Evolutionary conservation across 2,329 filamentous ascomycete species (phyloP), one percentile per base, ranked within the genome.

Genomic region (Elsinoe ampelina): DNA sequence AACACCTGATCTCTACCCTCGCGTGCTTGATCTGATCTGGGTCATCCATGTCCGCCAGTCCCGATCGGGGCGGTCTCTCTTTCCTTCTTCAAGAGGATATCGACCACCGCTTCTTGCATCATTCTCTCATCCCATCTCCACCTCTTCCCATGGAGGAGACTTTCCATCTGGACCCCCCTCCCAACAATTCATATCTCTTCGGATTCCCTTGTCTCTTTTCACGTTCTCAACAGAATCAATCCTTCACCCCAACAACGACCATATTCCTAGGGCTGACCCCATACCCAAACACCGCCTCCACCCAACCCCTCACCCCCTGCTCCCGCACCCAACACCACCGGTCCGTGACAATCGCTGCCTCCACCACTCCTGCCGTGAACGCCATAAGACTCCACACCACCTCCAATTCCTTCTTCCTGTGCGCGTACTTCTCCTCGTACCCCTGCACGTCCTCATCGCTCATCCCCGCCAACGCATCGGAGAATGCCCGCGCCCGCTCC

Each of bases 381-480:
- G 93, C 91, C 92, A 98, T 98, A 65, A 98, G 70, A 63, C 83
- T 89, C 93, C 93, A 98, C 58, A 95, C 82, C 6, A 95, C 80
- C 66, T 86, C 89, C 38, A 98, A 73, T 66, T 96, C 86, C 64
- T 89, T 87, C 73, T 86, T 89, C 56, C 85, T 77, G 38, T 77
- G 76, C 30, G 70, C 68, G 70, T 86, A 96, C 41, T 72, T 68
- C 8, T 68, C 65, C 65, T 87, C 85, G 68, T 97, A 98, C 12
- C 64, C 70, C 8, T 78, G 75, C 48, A 97, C 85, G 61, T 91
- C 85, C 38, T 85, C 84, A 63, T 95, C 88, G 0, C 82, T 86
- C 59, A 96, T 76, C 15, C 71, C 73, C 30, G 71, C 72, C 78
- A 95, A 83, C 64, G 82, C 85, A 55, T 82, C 79, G 36, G 71